Conservation (phyloP, 116 monocot genomes). For the Papilionanthe hybrid region DNA sequence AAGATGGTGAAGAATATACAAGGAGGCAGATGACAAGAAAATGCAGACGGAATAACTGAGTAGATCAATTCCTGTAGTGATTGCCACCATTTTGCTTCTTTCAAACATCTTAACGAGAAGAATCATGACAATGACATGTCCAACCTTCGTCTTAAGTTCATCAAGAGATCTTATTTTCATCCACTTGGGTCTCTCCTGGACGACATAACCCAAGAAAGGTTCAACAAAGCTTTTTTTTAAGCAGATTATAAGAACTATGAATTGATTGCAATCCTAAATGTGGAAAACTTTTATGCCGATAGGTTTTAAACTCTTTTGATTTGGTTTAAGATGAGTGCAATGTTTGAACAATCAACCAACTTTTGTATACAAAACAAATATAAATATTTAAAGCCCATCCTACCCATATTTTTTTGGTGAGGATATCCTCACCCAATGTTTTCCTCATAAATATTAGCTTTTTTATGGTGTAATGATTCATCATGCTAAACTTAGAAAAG, state of each 20-base stretch:
- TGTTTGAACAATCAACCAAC: too few relatives aligned
- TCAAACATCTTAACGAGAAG: slow-evolving; percentile 99
- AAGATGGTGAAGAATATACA: slow-evolving; percentile 90
- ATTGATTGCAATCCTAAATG: too few relatives aligned
- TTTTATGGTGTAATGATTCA: background rate
- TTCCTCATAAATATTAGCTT: too few relatives aligned
- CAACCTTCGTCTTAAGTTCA: slow-evolving; percentile 96
- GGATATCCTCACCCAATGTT: background rate
- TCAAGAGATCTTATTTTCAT: slow-evolving; percentile 94
- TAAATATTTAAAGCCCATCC: background rate
- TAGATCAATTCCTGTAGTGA: slow-evolving; percentile 78
- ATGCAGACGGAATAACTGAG: slow-evolving; percentile 87
- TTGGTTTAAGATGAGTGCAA: too few relatives aligned
- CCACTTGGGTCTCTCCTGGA: slow-evolving; percentile 87
- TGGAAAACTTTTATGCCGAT: too few relatives aligned
- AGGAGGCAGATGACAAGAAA: slow-evolving; percentile 88
- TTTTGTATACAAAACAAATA: background rate
- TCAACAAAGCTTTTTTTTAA: too few relatives aligned
- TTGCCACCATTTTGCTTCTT: slow-evolving; percentile 96
- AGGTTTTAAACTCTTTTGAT: too few relatives aligned
- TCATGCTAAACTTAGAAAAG: background rate
- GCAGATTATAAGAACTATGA: too few relatives aligned
- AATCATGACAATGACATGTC: slow-evolving; percentile 98
- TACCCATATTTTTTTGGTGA: background rate
- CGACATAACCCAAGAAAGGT: background rate